Percentiles rank a stretch among this genome's conserved stretches.
These are phyloP conservation scores for Nicotiana paniculata DNA, from an alignment of 257 asterid species.

Conservation along the genomic window DNA sequence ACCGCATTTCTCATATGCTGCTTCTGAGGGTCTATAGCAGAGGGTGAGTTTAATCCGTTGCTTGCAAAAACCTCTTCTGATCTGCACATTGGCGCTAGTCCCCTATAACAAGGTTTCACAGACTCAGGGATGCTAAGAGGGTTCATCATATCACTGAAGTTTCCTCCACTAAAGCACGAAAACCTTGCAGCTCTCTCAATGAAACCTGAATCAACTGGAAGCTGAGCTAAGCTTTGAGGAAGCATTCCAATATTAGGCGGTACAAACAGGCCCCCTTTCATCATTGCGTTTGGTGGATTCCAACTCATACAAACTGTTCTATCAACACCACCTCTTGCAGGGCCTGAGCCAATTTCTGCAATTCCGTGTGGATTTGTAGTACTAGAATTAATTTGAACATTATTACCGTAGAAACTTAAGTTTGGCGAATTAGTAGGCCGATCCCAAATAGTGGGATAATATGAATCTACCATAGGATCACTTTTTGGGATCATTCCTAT, in stretches of 20 bases:
- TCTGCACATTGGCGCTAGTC: slow-evolving; percentile 34
- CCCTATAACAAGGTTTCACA: slow-evolving; percentile 31
- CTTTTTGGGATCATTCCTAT: slow-evolving; percentile 28
- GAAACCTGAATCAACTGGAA: slow-evolving; percentile 78
- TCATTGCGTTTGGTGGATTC: slow-evolving; percentile 29
- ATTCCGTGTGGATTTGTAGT: slow-evolving; percentile 21
- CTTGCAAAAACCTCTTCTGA: slow-evolving; percentile 34
- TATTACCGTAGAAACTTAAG: slow-evolving; percentile 26
- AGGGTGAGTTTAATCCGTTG: slow-evolving; percentile 17
- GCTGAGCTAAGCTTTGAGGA: slow-evolving; percentile 58
- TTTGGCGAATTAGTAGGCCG: slow-evolving; percentile 36
- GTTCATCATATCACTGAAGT: slow-evolving; percentile 44
- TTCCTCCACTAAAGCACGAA: slow-evolving; percentile 83
- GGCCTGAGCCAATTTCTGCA: slow-evolving; percentile 16
- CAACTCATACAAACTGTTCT: slow-evolving; percentile 30
- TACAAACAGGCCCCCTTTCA: slow-evolving; percentile 21
- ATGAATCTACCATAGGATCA: slow-evolving; percentile 41
- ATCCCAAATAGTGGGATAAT: slow-evolving; percentile 53
- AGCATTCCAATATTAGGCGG: slow-evolving; percentile 42
- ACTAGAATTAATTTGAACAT: slow-evolving; percentile 33
- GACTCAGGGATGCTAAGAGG: slow-evolving; percentile 30
- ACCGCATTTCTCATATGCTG: slow-evolving; percentile 18
- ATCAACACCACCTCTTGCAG: neutral
- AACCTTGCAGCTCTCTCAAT: slow-evolving; percentile 86
- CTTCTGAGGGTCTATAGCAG: slow-evolving; percentile 6